Base-by-base conservation (phyloP, 2,329 filamentous ascomycete genomes). In the Colletotrichum viniferum region DNA sequence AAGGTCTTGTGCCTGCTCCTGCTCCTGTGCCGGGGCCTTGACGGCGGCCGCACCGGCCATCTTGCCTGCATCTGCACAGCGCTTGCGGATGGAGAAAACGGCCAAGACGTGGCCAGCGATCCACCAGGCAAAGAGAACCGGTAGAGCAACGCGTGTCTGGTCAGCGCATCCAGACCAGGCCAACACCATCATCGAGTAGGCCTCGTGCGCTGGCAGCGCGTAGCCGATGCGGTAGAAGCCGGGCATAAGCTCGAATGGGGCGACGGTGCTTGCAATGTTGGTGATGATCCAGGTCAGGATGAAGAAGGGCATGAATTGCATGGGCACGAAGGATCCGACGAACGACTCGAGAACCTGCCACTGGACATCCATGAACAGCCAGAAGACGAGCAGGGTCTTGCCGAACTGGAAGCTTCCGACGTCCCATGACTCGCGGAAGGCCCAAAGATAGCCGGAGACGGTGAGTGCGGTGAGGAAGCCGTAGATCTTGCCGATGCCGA, bases 151-250 rank as follows among this genome's bases (percentile, higher is more conserved):
- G 52, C 84, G 81, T 1, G 86, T 79, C 30, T 80, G 78, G 28
- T 84, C 83, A n/a, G 84, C 82, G 6, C 86, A 87, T 24, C 83
- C 83, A 4, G 84, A 85, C 85, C 86, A 88, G 6, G 87, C 84
- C 24, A 86, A 80, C 1, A 85, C 78, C 12, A 87, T 76, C 5
- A 84, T 70, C 5, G 82, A 80, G 74, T 85, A 88, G 0, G 77
- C 60, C 5, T 78, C 71, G 48, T 85, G 80, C 2, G 82, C 82
- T 0, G 86, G 86, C 21, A 87, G 78, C 0, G 82, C 78, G 52
- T 85, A 84, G 9, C 82, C 83, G 71, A 84, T 81, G 2, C 82
- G 80, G 71, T 87, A 87, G 77, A 87, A 87, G 0, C 81, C 83
- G 4, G 85, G 78, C 8, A 79, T 81, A 0, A 86, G 76, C 60